These are phyloP conservation scores for Pythium oligandrum DNA, from an alignment of 352 stramenopile species.

Conservation along the genomic window DNA sequence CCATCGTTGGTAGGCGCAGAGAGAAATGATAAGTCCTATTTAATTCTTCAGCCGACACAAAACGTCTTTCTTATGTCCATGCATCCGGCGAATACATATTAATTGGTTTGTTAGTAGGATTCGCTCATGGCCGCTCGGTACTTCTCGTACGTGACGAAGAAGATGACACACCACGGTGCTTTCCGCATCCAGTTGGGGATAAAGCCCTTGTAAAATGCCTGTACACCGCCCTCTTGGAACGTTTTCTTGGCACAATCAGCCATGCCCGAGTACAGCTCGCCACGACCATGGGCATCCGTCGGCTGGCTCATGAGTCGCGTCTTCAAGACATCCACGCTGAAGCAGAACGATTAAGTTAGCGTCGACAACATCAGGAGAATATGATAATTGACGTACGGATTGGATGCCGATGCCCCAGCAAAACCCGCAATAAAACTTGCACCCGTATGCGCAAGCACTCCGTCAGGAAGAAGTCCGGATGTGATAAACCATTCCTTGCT, in stretches of 20 bases:
- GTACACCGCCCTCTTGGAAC: slow-evolving; percentile 53
- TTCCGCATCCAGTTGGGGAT: slow-evolving; percentile 87
- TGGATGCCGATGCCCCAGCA: slow-evolving; percentile 63
- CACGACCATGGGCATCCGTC: slow-evolving; percentile 45
- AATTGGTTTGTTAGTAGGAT: slow-evolving; percentile 1
- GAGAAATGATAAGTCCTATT: slow-evolving; percentile 1
- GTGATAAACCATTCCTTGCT: slow-evolving; percentile 68
- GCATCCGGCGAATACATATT: too few relatives aligned
- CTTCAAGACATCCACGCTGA: slow-evolving; percentile 82
- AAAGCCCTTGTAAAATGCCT: slow-evolving; percentile 85
- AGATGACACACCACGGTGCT: slow-evolving; percentile 80
- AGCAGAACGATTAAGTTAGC: slow-evolving; percentile 8
- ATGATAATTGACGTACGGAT: slow-evolving; percentile 47
- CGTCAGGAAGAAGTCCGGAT: slow-evolving; percentile 53
- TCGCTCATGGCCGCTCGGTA: slow-evolving; percentile 44
- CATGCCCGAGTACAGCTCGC: slow-evolving; percentile 65
- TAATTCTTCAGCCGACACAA: too few relatives aligned
- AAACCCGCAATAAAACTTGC: slow-evolving; percentile 77
- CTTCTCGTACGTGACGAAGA: slow-evolving; percentile 86
- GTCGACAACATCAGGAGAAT: background rate
- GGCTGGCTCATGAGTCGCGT: slow-evolving; percentile 80
- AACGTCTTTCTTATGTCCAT: too few relatives aligned
- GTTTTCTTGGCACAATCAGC: slow-evolving; percentile 65
- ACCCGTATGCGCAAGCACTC: slow-evolving; percentile 63
- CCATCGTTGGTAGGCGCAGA: slow-evolving; percentile 1